Percentiles rank a stretch among this genome's conserved stretches.
Evolutionary conservation across 345 rosid species (phyloP).

Genomic region (Psidium guajava): DNA sequence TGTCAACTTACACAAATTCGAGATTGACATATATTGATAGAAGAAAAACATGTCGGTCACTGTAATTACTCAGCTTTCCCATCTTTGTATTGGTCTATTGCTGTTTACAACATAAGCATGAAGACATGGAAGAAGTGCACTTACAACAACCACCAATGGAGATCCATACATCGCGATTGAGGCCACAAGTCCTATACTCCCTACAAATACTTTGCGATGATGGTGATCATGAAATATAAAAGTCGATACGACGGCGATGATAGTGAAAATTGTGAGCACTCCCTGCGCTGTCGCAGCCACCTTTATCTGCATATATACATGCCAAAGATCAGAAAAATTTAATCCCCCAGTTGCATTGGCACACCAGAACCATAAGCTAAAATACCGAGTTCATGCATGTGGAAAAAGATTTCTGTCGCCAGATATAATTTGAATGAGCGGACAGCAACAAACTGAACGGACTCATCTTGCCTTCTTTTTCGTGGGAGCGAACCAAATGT

Average conservation of each 20-base stretch:
- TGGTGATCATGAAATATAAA: conserved; percentile 46
- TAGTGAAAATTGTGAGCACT: conserved; percentile 19
- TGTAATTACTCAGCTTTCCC: not conserved
- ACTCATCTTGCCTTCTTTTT: conserved; percentile 46
- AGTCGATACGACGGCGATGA: conserved; percentile 30
- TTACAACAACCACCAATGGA: conserved; percentile 64
- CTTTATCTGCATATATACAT: conserved; percentile 29
- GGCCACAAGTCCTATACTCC: conserved; percentile 55
- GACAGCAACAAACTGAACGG: not conserved
- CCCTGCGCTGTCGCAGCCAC: conserved; percentile 25
- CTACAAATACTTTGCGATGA: conserved; percentile 53
- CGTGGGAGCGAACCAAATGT: conserved; percentile 35
- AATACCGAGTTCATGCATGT: not conserved
- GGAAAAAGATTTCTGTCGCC: not conserved
- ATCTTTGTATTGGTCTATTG: not conserved
- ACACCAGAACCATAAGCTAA: not conserved
- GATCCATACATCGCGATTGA: conserved; percentile 66
- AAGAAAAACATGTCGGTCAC: not conserved
- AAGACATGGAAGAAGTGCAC: conserved; percentile 2
- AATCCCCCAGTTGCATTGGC: not conserved
- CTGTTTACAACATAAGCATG: not conserved
- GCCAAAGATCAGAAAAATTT: not conserved
- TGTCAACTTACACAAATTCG: not conserved
- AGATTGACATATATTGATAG: not conserved
- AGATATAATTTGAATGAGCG: not conserved